Evolutionary conservation across 2,329 filamentous ascomycete species (phyloP).

Genomic region (Aspergillus pseudoviridinutans): DNA sequence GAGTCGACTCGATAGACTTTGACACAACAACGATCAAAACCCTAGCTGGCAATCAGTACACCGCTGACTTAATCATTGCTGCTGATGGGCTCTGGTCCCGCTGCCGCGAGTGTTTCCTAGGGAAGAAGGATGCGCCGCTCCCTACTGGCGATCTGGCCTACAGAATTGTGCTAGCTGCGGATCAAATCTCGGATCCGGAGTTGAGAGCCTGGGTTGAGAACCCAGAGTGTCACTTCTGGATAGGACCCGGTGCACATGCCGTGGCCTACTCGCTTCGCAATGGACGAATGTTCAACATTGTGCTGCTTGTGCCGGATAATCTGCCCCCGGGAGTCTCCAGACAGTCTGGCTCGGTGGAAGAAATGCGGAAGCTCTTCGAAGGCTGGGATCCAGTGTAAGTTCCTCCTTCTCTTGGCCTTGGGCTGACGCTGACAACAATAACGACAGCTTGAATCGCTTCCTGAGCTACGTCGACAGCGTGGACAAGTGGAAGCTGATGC

Average conservation of each 20-base stretch:
- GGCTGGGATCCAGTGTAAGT: conserved; percentile 59
- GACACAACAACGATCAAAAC: conserved; percentile 27
- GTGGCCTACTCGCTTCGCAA: conserved; percentile 58
- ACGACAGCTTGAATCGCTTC: conserved; percentile 34
- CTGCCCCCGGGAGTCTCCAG: conserved; percentile 52
- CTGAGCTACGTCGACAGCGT: conserved; percentile 54
- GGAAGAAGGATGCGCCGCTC: conserved; percentile 45
- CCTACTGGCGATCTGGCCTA: conserved; percentile 65
- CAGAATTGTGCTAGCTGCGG: conserved; percentile 52
- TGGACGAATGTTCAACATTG: conserved; percentile 61
- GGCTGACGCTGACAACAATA: not conserved
- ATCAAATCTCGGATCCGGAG: conserved; percentile 50
- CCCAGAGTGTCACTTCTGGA: conserved; percentile 58
- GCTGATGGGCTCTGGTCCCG: conserved; percentile 63
- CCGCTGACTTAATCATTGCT: conserved; percentile 57
- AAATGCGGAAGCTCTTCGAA: conserved; percentile 58
- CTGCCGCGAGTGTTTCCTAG: conserved; percentile 50
- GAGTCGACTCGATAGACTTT: conserved; percentile 43
- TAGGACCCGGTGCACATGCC: conserved; percentile 58
- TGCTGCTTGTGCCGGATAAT: conserved; percentile 62
- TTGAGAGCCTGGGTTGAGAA: conserved; percentile 52
- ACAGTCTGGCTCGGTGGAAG: conserved; percentile 52
- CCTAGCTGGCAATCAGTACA: conserved; percentile 40
- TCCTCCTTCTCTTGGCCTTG: not conserved
- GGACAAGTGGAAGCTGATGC: conserved; percentile 67